phyloP scores from a whole-genome alignment of 495 filamentous ascomycete species.

The Lepidopterella palustris region DNA sequence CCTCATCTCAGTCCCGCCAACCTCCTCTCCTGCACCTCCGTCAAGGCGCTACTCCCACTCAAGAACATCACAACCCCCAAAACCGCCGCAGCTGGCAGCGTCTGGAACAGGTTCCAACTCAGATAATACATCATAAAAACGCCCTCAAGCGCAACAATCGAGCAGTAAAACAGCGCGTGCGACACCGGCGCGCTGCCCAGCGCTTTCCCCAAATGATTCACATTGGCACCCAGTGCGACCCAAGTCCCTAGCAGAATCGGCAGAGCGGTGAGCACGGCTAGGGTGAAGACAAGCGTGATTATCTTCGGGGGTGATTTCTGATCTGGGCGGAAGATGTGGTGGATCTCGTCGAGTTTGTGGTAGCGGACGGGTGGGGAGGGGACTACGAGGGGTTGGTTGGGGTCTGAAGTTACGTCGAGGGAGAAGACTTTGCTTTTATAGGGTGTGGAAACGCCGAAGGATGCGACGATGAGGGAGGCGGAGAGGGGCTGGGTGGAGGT shows the following conservation, averaged over 20 bases:
- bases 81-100: constrained; percentile 62
- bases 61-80: constrained; percentile 69
- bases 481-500: constrained; percentile 56
- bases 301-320: constrained; percentile 75
- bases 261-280: constrained; percentile 62
- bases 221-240: constrained; percentile 75
- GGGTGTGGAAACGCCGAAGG: constrained; percentile 69
- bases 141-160: constrained; percentile 76
- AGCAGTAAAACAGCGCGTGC: constrained; percentile 75
- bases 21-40: constrained; percentile 83
- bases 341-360: constrained; percentile 74
- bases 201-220: constrained; percentile 70
- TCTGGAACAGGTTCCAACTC: constrained; percentile 88
- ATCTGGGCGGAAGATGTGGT: constrained; percentile 81
- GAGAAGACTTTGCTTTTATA: constrained; percentile 60
- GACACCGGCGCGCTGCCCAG: constrained; percentile 65
- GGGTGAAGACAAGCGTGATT: constrained; percentile 70
- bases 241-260: constrained; percentile 69
- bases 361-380: constrained; percentile 67
- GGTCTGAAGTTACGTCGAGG: constrained; percentile 57
- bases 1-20: constrained; percentile 69
- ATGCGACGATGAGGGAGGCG: constrained; percentile 75
- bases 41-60: constrained; percentile 84
- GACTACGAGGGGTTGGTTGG: constrained; percentile 50
- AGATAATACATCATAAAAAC: constrained; percentile 95